Conservation (phyloP, 148 eudicot genomes). For the Camellia sinensis region DNA sequence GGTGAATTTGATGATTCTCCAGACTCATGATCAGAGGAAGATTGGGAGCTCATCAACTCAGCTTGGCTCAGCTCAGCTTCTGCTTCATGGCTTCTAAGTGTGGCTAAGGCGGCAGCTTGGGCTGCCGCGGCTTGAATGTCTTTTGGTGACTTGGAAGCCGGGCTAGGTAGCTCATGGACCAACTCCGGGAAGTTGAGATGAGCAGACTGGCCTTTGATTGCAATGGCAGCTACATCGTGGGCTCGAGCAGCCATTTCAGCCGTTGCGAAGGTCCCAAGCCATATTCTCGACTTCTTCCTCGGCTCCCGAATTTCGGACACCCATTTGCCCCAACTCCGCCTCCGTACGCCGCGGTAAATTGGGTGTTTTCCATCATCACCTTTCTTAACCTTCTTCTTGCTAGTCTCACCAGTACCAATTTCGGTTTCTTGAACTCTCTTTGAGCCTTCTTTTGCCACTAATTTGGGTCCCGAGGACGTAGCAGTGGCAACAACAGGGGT, state of each 20-base stretch:
- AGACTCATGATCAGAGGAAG: not conserved
- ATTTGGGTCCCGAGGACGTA: not conserved
- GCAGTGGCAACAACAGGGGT: not conserved
- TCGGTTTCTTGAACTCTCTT: not conserved
- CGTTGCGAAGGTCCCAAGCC: conserved; percentile 52
- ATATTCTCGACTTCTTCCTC: conserved; percentile 47
- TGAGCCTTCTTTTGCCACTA: not conserved
- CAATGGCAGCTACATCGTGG: conserved; percentile 55
- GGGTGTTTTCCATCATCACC: conserved; percentile 29
- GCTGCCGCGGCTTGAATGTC: conserved; percentile 57
- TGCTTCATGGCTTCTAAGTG: not conserved
- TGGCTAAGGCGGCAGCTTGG: conserved; percentile 33
- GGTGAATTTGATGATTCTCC: conserved; percentile 17
- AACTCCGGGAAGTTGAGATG: conserved; percentile 45
- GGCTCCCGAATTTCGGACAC: conserved; percentile 57
- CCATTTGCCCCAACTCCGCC: conserved; percentile 60
- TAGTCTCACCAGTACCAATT: no score
- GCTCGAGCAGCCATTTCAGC: conserved; percentile 64
- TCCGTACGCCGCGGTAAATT: conserved; percentile 44
- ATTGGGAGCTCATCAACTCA: not conserved
- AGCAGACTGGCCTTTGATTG: conserved; percentile 43
- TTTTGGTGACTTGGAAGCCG: conserved; percentile 42
- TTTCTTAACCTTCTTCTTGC: not conserved
- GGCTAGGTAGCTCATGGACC: conserved; percentile 36
- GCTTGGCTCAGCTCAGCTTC: conserved; percentile 15